Evolutionary conservation across 2,329 filamentous ascomycete species (phyloP).

Genomic region (Aspergillus pseudoviridinutans): DNA sequence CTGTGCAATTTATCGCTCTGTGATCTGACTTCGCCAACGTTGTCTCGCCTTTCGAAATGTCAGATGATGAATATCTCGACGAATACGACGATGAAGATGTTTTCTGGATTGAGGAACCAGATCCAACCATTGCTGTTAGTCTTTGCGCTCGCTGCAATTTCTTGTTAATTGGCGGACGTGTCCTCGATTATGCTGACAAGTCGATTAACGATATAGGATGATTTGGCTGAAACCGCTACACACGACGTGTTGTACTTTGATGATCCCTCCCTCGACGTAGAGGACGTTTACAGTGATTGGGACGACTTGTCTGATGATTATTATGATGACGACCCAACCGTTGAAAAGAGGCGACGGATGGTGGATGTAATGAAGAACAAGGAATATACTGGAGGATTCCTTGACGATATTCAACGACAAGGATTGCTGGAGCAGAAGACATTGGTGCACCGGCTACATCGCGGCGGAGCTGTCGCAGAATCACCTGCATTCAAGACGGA

Average conservation of each 20-base stretch:
- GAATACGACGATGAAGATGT: constrained; percentile 35
- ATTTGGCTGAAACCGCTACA: constrained; percentile 39
- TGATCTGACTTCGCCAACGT: neutral
- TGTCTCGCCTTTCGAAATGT: constrained; percentile 21
- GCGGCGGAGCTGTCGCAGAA: constrained; percentile 2
- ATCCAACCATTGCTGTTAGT: constrained; percentile 34
- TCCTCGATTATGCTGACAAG: constrained; percentile 4
- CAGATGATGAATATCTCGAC: constrained; percentile 37
- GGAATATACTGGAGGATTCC: constrained; percentile 7
- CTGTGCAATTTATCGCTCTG: neutral
- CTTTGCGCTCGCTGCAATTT: neutral
- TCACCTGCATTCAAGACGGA: constrained; percentile 15
- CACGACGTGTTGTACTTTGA: constrained; percentile 39
- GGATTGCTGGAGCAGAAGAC: constrained; percentile 10
- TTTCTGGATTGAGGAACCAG: constrained; percentile 33
- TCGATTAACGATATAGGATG: constrained; percentile 29
- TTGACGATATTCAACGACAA: neutral
- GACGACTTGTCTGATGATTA: constrained; percentile 45
- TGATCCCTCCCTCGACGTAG: constrained; percentile 36
- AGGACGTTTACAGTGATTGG: constrained; percentile 43
- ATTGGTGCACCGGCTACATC: constrained; percentile 11
- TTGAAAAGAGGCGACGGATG: constrained; percentile 19
- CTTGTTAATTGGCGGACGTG: neutral
- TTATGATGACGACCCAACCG: constrained; percentile 41
- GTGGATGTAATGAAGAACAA: constrained; percentile 7